phyloP scores from a whole-genome alignment of 805 yeast genomes.

The Trichomonascus vanleenenianus region DNA sequence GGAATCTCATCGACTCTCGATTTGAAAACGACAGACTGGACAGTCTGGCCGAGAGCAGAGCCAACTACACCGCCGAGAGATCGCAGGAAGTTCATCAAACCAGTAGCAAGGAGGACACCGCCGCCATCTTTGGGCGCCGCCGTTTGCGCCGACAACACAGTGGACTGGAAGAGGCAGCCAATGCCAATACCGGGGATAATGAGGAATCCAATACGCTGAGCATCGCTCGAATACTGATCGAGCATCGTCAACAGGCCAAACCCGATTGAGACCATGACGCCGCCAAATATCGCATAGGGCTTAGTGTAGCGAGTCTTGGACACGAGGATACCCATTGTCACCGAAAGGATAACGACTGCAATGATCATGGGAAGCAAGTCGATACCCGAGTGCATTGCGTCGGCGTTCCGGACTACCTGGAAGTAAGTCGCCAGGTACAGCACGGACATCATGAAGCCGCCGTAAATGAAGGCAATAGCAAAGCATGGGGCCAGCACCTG shows the following conservation, averaged over 20 bases:
- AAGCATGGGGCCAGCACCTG: conserved; percentile 23
- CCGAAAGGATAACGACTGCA: conserved; percentile 35
- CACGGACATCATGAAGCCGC: conserved; percentile 37
- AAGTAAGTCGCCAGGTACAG: conserved; percentile 43
- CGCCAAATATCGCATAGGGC: conserved; percentile 33
- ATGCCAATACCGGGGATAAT: conserved; percentile 40
- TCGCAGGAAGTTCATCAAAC: conserved; percentile 38
- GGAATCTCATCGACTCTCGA: conserved; percentile 2
- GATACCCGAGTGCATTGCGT: conserved; percentile 34
- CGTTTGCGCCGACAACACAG: conserved; percentile 38
- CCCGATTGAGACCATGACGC: conserved; percentile 36
- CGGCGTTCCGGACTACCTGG: conserved; percentile 37
- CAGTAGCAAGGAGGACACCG: conserved; percentile 40
- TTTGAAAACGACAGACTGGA: conserved; percentile 30
- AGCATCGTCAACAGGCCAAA: conserved; percentile 37
- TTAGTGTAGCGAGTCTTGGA: conserved; percentile 36
- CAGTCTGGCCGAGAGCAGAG: conserved; percentile 34
- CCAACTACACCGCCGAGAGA: conserved; percentile 40
- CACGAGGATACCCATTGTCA: conserved; percentile 38
- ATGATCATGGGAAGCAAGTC: conserved; percentile 38
- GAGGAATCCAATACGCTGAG: conserved; percentile 37
- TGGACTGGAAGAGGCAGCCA: conserved; percentile 40
- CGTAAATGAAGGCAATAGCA: conserved; percentile 40
- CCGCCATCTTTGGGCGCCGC: conserved; percentile 47
- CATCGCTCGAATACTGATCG: conserved; percentile 30